phyloP scores from a whole-genome alignment of 2,329 filamentous ascomycete species.

The Alternaria sp. region DNA sequence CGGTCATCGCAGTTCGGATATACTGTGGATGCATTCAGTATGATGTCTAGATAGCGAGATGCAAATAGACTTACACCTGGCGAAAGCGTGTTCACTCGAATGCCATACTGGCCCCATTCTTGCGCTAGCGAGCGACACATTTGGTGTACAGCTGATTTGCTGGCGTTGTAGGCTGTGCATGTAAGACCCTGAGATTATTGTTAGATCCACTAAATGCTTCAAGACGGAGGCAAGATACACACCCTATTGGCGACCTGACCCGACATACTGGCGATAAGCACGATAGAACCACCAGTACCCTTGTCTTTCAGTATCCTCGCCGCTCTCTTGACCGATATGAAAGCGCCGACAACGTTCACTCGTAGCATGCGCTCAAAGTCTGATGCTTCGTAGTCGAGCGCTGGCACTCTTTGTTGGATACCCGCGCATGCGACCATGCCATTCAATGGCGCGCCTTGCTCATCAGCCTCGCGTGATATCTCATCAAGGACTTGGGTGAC shows the following conservation, averaged over 20 bases:
- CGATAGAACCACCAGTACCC: constrained; percentile 64
- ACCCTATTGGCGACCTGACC: constrained; percentile 22
- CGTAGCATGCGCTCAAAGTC: constrained; percentile 46
- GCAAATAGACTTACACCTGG: constrained; percentile 23
- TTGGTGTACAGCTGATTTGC: constrained; percentile 20
- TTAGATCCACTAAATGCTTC: background rate
- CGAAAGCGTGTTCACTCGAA: constrained; percentile 42
- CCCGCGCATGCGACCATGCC: constrained; percentile 57
- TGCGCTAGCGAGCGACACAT: constrained; percentile 23
- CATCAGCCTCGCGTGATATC: constrained; percentile 47
- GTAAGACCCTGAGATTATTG: constrained; percentile 10
- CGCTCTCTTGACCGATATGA: constrained; percentile 44
- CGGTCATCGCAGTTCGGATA: constrained; percentile 47
- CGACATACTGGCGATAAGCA: constrained; percentile 57
- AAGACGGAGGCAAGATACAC: background rate
- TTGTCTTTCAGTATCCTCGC: constrained; percentile 62
- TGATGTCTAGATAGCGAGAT: background rate
- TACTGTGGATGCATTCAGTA: constrained; percentile 19
- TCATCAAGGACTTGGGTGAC: constrained; percentile 47
- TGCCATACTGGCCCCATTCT: constrained; percentile 31
- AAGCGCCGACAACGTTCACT: constrained; percentile 48
- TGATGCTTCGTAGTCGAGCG: constrained; percentile 54
- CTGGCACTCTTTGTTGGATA: constrained; percentile 57
- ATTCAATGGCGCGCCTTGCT: constrained; percentile 42
- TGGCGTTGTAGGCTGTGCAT: constrained; percentile 20